Base-by-base conservation (phyloP, 1,284 basidiomycete genomes). In the Wolfiporia cocos region DNA sequence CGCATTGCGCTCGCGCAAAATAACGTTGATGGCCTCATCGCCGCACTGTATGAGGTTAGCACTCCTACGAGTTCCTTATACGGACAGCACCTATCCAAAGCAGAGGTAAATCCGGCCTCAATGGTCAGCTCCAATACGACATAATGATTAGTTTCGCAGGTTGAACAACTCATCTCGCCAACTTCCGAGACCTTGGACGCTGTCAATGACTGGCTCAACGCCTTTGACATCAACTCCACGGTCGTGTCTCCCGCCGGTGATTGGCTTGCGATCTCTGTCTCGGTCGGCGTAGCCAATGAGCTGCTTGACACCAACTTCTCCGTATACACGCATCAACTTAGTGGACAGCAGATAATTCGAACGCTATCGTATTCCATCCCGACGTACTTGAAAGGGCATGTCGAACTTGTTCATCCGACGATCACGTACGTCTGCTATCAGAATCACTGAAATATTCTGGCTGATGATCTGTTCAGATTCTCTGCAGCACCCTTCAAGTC, bases 301-400 rank as follows among this genome's bases (percentile, higher is more conserved):
- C 23, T 73, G 14, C 55, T 73, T 39, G 55, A 61, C 26, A 57
- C 67, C 20, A 48, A 69, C 31, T 73, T 68, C 52, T 55, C 61
- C 15, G 49, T 57, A 14, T 73, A 67, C 55, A 56, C 53, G 10
- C 64, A 73, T 48, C 47, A 55, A 3, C 52, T 51, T 14, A 64
- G 52, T 14, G 62, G 64, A 24, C 41, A 54, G 26, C 41, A 58
- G 41, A 46, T 52, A 19, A 44, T 65, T 38, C 67, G 68, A 37
- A 70, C 69, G 1, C 58, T 70, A 17, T 54, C 62, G 3, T 71
- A 70, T 57, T 70, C 68, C 5, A 56, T 72, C 32, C 70, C 70
- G 1, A 47, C 53, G 0, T 58, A 61, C 34, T 55, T 71, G 5
- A 42, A 61, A 35, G 57, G 56, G 10, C 65, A 69, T 42, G 52